Evolutionary conservation across 2,329 filamentous ascomycete genomes (phyloP).

Genomic region (Teratosphaeria epicoccoides): DNA sequence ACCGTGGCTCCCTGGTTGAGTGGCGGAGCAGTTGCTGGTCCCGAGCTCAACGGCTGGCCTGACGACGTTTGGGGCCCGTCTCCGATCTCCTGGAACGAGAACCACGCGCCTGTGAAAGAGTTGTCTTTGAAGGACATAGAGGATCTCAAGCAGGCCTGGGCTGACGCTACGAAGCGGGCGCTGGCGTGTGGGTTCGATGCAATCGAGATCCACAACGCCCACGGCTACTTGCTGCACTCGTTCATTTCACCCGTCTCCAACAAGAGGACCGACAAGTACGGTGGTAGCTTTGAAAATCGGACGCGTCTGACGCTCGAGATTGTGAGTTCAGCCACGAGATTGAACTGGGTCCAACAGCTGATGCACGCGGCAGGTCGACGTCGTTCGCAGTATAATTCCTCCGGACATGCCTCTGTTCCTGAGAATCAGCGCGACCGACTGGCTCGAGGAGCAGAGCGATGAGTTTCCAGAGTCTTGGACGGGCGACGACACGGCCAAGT

Average conservation of each 20-base stretch:
- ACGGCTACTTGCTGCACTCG: slow-evolving; percentile 38
- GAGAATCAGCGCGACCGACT: slow-evolving; percentile 64
- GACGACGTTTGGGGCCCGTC: slow-evolving; percentile 47
- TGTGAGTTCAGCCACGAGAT: slow-evolving; percentile 3
- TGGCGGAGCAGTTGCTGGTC: slow-evolving; percentile 42
- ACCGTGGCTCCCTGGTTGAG: slow-evolving; percentile 55
- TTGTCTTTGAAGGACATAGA: slow-evolving; percentile 61
- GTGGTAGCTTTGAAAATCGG: slow-evolving; percentile 34
- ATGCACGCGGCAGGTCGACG: slow-evolving; percentile 37
- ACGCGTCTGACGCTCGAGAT: slow-evolving; percentile 56
- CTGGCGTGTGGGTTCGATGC: slow-evolving; percentile 58
- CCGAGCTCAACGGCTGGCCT: slow-evolving; percentile 41
- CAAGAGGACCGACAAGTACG: slow-evolving; percentile 34
- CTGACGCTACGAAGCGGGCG: slow-evolving; percentile 46
- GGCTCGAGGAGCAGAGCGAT: slow-evolving; percentile 50
- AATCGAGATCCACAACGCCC: slow-evolving; percentile 66
- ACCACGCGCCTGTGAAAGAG: slow-evolving; percentile 52
- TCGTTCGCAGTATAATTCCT: slow-evolving; percentile 53
- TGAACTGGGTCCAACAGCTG: not conserved
- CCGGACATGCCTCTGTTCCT: slow-evolving; percentile 60
- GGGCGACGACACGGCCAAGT: slow-evolving; percentile 49
- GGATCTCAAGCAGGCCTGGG: slow-evolving; percentile 52
- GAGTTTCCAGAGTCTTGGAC: slow-evolving; percentile 55
- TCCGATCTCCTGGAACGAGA: slow-evolving; percentile 51
- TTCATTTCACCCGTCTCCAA: slow-evolving; percentile 35